phyloP scores from a whole-genome alignment of 2,329 filamentous ascomycete genomes.

The Cytospora chrysosperma region DNA sequence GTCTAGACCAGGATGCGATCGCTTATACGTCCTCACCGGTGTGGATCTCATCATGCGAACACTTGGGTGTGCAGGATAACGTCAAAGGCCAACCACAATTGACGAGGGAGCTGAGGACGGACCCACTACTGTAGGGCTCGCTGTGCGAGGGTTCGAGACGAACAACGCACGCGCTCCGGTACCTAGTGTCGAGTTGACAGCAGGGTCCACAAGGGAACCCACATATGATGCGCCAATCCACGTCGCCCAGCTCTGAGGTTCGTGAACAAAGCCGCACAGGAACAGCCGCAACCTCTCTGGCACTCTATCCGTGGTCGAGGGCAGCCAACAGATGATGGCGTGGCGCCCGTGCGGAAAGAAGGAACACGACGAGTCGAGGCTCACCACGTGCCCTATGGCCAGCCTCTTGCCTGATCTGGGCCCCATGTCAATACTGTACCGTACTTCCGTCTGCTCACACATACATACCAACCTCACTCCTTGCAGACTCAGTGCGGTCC shows the following conservation, averaged over 20 bases:
- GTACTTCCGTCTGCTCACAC: constrained; percentile 11
- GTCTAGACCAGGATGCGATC: constrained; percentile 15
- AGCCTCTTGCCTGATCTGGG: not conserved
- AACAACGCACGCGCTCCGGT: not conserved
- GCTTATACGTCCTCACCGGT: constrained; percentile 18
- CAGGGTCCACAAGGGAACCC: not conserved
- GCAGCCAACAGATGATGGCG: constrained; percentile 7
- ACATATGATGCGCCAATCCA: not conserved
- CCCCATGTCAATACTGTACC: not conserved
- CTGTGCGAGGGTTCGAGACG: not conserved
- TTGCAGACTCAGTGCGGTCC: constrained; percentile 4
- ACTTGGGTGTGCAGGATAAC: constrained; percentile 10
- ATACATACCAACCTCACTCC: not conserved
- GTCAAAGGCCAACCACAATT: not conserved
- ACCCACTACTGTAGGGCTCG: not conserved
- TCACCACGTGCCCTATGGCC: constrained; percentile 7
- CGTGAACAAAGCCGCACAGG: not conserved
- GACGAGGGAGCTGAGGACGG: not conserved
- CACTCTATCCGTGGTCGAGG: constrained; percentile 15
- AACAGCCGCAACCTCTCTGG: not conserved
- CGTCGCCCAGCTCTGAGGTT: not conserved
- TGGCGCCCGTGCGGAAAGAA: constrained; percentile 3
- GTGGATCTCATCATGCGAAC: constrained; percentile 19
- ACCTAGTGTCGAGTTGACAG: not conserved
- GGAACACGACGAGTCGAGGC: not conserved